Evolutionary conservation across 768 basidiomycete species (phyloP).

Genomic region (Lactarius hatsudake): DNA sequence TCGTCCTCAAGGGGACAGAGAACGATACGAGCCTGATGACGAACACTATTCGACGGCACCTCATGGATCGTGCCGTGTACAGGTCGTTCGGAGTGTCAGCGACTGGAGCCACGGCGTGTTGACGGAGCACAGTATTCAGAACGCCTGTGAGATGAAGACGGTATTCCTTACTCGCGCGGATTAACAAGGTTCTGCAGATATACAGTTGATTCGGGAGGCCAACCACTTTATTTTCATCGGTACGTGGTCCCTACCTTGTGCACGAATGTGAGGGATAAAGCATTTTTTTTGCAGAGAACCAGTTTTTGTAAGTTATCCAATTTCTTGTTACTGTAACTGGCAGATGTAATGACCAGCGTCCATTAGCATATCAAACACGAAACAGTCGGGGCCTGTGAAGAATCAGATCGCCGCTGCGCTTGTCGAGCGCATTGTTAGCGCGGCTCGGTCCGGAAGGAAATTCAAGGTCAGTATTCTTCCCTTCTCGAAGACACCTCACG

Average conservation of each 20-base stretch:
- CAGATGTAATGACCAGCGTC: constrained; percentile 3
- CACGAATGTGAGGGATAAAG: neutral
- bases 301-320: constrained; percentile 69
- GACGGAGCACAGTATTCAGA: constrained; percentile 88
- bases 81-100: constrained; percentile 80
- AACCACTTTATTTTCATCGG: constrained; percentile 92
- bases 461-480: constrained; percentile 57
- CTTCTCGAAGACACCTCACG: neutral
- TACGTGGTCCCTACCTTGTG: constrained; percentile 36
- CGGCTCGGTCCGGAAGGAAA: constrained; percentile 62
- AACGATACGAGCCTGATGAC: constrained; percentile 39
- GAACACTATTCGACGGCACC: constrained; percentile 40
- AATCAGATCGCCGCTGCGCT: constrained; percentile 85
- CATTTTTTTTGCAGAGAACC: constrained; percentile 56
- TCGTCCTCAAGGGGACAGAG: constrained; percentile 31
- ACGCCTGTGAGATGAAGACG: constrained; percentile 65
- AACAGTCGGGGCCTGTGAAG: constrained; percentile 59
- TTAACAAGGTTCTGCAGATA: constrained; percentile 44
- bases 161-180: neutral
- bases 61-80: constrained; percentile 61
- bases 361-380: constrained; percentile 73
- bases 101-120: constrained; percentile 96
- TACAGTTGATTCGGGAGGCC: constrained; percentile 76
- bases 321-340: neutral
- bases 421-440: constrained; percentile 80